Evolutionary conservation across 768 basidiomycete species (phyloP), one percentile per base, ranked within the genome.

Genomic region (Hypsizygus marmoreus): DNA sequence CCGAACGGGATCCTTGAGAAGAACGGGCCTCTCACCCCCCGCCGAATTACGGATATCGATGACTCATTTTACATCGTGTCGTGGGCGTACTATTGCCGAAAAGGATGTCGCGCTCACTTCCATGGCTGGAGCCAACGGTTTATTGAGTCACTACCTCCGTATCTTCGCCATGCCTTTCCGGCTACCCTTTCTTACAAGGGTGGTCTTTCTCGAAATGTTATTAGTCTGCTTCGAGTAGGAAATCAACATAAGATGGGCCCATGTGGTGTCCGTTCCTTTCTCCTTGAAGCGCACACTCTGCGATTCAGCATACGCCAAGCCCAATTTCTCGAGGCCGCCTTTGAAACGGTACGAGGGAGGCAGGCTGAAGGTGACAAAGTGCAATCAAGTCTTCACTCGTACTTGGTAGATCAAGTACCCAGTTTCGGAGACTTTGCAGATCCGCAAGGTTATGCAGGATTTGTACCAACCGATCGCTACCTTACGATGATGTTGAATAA

Each of bases 231-330:
- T 3, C 39, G 53, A 22, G 51, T 53, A 12, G 41, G 43, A 9
- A 60, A 61, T 36, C 59, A 61, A 33, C 59, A 59, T 31, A 61
- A 61, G 22, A 61, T 61, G 59, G 58, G 53, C 0, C 57, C 57
- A 2, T 45, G 17, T 3, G 59, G 59, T 7, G 41, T 60, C 39
- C 46, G 45, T 2, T 53, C 57, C 3, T 46, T 58, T 7, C 45
- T 58, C 4, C 30, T 49, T 6, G 54, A 60, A 37, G 24, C 44
- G 43, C 59, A 60, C 31, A 60, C 59, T 6, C 34, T 42, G n/a
- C 43, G 50, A 0, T 60, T 56, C 34, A 54, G 43, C 19, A 40
- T 17, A 1, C 17, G 56, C 0, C 57, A 49, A 30, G 10, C 30
- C 0, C 59, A 60, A 33, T 60, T 58, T 52, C 51, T 58, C 10